These are phyloP conservation scores for Crithidia acanthocephali DNA, from an alignment of 208 protist genomes.

Conservation along the genomic window DNA sequence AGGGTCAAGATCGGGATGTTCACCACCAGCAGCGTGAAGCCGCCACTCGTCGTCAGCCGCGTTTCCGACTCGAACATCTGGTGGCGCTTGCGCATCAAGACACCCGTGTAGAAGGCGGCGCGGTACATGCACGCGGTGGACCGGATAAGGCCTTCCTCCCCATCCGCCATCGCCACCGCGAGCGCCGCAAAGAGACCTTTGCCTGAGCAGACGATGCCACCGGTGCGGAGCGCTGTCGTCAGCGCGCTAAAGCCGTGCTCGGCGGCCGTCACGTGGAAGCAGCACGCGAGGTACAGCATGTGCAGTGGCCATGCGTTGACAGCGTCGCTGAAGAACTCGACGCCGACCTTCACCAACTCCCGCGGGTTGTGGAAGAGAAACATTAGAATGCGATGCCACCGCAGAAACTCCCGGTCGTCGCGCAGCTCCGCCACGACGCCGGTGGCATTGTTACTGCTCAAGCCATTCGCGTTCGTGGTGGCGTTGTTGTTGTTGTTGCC, in stretches of 20 bases:
- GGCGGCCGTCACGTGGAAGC: slow-evolving; percentile 68
- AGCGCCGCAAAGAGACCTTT: slow-evolving; percentile 76
- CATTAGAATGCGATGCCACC: slow-evolving; percentile 37
- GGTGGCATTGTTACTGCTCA: not conserved
- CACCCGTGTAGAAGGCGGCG: slow-evolving; percentile 71
- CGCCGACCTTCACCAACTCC: slow-evolving; percentile 41
- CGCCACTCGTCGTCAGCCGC: slow-evolving; percentile 28
- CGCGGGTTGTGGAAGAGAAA: slow-evolving; percentile 33
- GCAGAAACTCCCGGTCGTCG: slow-evolving; percentile 32
- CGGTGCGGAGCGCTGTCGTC: slow-evolving; percentile 36
- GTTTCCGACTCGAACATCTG: slow-evolving; percentile 37
- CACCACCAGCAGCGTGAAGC: slow-evolving; percentile 69
- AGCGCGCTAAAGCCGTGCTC: slow-evolving; percentile 48
- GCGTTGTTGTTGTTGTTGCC: not conserved
- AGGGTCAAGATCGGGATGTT: slow-evolving; percentile 74
- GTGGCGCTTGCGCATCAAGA: slow-evolving; percentile 46
- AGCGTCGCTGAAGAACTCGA: slow-evolving; percentile 67
- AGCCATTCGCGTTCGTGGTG: not conserved
- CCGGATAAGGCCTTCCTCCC: slow-evolving; percentile 42
- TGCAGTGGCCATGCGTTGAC: slow-evolving; percentile 72
- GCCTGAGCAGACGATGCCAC: slow-evolving; percentile 60
- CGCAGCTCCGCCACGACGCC: not conserved
- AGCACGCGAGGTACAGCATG: slow-evolving; percentile 71
- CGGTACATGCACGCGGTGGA: slow-evolving; percentile 61
- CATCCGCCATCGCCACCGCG: slow-evolving; percentile 70